Evolutionary conservation across 2,329 filamentous ascomycete genomes (phyloP), one percentile per base, ranked within the genome.

Genomic region (Aspergillus novofumigatus): DNA sequence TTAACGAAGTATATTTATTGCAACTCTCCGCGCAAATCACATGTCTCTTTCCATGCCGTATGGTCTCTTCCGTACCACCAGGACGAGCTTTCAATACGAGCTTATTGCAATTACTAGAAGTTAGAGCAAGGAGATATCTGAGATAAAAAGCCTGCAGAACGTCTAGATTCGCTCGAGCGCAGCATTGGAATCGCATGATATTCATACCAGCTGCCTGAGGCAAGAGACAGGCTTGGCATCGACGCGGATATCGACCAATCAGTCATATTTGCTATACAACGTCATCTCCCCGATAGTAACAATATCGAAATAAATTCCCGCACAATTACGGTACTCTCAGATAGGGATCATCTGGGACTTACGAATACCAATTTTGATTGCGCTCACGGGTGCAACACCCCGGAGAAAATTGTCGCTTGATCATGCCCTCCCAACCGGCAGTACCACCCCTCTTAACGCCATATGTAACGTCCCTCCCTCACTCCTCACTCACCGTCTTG

Each of bases 401-500:
- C 11, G 10, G n/a, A 49, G 52, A 35, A 20, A 44, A 28, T 23
- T 21, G 47, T 57, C 52, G 55, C 53, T 49, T 51, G 52, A 63
- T 42, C 45, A 76, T 77, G 75, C 75, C 73, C 23, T 66, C 70
- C 54, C 71, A 74, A 68, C 70, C 70, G 50, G 66, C 72, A 51
- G 71, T 78, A 57, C 75, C 75, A 53, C 73, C 68, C 57, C 69
- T 75, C 54, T 69, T 78, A 58, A 61, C 66, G 32, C 65, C 72
- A 45, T 76, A 77, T 66, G 59, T 75, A 59, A 69, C 69, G 54
- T 66, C 67, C 47, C 67, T 71, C 38, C 67, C 71, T 21, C 59
- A 66, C 45, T 68, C 71, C 25, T 76, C 76, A 7, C 69, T 79
- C 51, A 77, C 72, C 9, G 59, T 79, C 26, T 62, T 79, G 29